These are phyloP conservation scores for Taphrina wiesneri DNA, from an alignment of 1,139 yeast species.

Conservation along the genomic window DNA sequence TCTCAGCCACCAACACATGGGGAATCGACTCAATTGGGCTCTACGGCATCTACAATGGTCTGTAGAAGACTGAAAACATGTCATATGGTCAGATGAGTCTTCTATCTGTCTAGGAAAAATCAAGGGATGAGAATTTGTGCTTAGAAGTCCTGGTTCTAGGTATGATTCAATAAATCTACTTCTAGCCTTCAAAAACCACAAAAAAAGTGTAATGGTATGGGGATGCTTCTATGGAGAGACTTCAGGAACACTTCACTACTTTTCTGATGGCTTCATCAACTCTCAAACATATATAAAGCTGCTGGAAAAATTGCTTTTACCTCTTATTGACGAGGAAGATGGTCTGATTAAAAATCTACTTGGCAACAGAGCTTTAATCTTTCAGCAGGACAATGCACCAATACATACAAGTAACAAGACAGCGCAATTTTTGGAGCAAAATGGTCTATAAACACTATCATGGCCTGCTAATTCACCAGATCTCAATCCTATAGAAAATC, in stretches of 20 bases:
- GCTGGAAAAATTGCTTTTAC: background rate
- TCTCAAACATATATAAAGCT: background rate
- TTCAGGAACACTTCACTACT: background rate
- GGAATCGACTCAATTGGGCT: too few species aligned
- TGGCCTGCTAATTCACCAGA: too few species aligned
- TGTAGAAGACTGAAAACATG: too few species aligned
- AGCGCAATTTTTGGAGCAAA: too few species aligned
- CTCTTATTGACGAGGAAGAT: conserved; percentile 1
- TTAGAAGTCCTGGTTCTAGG: background rate
- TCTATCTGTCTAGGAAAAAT: background rate
- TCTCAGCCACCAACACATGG: too few species aligned
- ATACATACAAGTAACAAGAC: too few species aligned
- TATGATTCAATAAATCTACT: background rate
- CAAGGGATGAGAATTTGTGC: background rate
- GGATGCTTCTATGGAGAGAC: conserved; percentile 1
- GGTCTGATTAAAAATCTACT: conserved; percentile 9
- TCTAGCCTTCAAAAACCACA: background rate
- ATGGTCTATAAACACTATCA: too few species aligned
- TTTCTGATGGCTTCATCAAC: background rate
- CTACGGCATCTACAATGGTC: too few species aligned
- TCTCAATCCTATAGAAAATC: too few species aligned
- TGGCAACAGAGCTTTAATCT: background rate
- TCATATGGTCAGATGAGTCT: background rate
- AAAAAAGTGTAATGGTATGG: background rate
- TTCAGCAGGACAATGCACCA: conserved; percentile 3